These are phyloP conservation scores for Nemophila menziesii DNA, from an alignment of 257 asterid species.

Conservation along the genomic window DNA sequence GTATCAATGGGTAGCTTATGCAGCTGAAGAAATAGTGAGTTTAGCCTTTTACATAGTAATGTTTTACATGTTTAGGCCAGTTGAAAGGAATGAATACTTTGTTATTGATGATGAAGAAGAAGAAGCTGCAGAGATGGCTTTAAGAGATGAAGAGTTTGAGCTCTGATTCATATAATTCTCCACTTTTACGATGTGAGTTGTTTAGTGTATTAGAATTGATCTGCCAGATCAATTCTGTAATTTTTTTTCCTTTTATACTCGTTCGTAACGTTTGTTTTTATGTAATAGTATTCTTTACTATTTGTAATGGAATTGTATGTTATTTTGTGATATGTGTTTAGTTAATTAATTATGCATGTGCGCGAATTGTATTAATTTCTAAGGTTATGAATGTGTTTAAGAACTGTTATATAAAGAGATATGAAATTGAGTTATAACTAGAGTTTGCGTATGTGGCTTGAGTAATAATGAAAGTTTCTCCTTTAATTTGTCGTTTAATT, in stretches of 20 bases:
- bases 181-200: slow-evolving; percentile 2
- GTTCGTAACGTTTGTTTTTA: not conserved
- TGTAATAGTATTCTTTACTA: not conserved
- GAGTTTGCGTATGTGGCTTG: no score
- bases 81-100: slow-evolving; percentile 22
- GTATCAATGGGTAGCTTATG: slow-evolving; percentile 21
- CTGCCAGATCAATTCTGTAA: not conserved
- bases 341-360: not conserved
- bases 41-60: slow-evolving; percentile 21
- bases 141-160: not conserved
- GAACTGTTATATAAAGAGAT: no score
- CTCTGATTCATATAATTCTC: not conserved
- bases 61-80: slow-evolving; percentile 23
- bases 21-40: slow-evolving; percentile 23
- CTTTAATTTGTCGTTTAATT: no score
- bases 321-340: not conserved
- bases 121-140: not conserved
- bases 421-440: no score
- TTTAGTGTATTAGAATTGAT: not conserved
- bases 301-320: not conserved
- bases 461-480: no score
- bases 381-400: no score
- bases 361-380: not conserved
- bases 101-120: slow-evolving; percentile 9
- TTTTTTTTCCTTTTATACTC: not conserved